A percentile compares a stretch with the other conserved stretches of the same genome.
Conservation (phyloP, 2,329 filamentous ascomycete species). For the Allantophomopsis cytisporea region DNA sequence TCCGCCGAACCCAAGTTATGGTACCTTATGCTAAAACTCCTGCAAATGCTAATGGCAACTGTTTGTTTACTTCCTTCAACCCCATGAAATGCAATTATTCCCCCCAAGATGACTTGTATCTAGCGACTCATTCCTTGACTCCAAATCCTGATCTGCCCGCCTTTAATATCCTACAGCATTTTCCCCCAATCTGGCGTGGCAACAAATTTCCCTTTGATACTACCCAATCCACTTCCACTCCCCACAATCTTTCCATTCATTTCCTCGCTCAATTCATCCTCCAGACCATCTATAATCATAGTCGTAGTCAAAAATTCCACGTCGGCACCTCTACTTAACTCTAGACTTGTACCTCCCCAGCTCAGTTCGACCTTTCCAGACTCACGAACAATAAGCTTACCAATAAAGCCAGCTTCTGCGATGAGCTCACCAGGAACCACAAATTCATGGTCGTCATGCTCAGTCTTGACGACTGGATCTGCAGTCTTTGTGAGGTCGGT, state of each 20-base stretch:
- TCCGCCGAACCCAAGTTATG: too few relatives aligned
- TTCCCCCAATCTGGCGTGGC: conserved; percentile 44
- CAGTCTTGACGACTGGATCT: conserved; percentile 7
- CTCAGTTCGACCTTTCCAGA: conserved; percentile 48
- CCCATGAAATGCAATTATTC: too few relatives aligned
- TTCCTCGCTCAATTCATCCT: conserved; percentile 20
- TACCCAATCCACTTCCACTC: conserved; percentile 45
- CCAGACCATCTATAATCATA: conserved; percentile 41
- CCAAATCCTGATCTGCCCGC: too few relatives aligned
- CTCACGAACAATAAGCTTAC: conserved; percentile 44
- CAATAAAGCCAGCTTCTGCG: conserved; percentile 40
- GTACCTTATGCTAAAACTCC: too few relatives aligned
- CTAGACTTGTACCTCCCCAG: conserved; percentile 44
- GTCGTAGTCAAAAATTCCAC: conserved; percentile 44
- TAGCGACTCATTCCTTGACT: too few relatives aligned
- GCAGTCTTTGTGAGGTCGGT: conserved; percentile 25
- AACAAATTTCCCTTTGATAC: conserved; percentile 48
- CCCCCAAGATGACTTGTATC: too few relatives aligned
- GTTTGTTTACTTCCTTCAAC: too few relatives aligned
- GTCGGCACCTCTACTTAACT: conserved; percentile 35
- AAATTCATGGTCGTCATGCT: conserved; percentile 13
- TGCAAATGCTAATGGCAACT: too few relatives aligned
- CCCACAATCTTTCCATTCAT: conserved; percentile 21
- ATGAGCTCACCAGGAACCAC: conserved; percentile 18
- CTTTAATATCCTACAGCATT: conserved; percentile 10